Percentiles rank a stretch among this genome's conserved stretches.
Evolutionary conservation across 1,139 yeast genomes (phyloP).

Genomic region (Taiozyma sp.): DNA sequence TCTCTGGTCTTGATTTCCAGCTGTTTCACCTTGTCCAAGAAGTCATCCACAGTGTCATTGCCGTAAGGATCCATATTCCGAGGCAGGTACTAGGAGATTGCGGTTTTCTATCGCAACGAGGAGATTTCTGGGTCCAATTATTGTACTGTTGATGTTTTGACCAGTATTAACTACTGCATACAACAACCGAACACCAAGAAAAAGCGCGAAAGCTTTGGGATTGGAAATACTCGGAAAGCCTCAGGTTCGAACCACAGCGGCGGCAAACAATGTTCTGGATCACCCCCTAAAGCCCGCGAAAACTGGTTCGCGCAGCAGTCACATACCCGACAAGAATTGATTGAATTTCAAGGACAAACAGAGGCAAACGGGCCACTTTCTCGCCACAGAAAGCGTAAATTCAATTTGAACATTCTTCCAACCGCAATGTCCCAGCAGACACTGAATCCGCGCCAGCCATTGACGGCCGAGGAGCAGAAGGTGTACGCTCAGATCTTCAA

Average conservation of each 20-base stretch:
- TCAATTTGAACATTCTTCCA: not conserved
- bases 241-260: not conserved
- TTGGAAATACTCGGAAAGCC: too few species aligned
- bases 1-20: conserved; percentile 22
- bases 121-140: not conserved
- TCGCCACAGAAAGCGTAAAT: not conserved
- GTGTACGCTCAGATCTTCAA: conserved; percentile 71
- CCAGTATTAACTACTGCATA: not conserved
- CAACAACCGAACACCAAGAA: too few species aligned
- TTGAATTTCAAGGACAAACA: not conserved
- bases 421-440: not conserved
- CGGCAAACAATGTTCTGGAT: not conserved
- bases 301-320: not conserved
- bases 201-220: too few species aligned
- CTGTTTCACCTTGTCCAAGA: conserved; percentile 27
- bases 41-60: conserved; percentile 24
- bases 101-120: too few species aligned
- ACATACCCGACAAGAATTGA: not conserved
- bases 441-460: conserved; percentile 30
- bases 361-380: not conserved
- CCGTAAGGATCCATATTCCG: not conserved
- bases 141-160: not conserved
- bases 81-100: not conserved
- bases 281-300: not conserved
- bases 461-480: conserved; percentile 75